phyloP scores from a whole-genome alignment of 352 stramenopile genomes.

The Phytophthora kernoviae region DNA sequence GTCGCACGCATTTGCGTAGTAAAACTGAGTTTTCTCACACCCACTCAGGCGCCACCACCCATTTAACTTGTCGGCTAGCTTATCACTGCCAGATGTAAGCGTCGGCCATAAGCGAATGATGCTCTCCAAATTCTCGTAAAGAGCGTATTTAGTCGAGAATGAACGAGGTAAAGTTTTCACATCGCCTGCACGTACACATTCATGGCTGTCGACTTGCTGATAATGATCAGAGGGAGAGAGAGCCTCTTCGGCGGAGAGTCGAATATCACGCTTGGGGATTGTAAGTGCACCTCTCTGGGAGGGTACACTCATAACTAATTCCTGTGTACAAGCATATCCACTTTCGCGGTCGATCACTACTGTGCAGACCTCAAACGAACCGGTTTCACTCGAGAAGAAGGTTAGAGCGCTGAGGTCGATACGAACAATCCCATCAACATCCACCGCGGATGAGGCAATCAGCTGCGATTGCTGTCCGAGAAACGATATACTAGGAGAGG shows the following conservation, averaged over 20 bases:
- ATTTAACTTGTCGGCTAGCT: conserved; percentile 38
- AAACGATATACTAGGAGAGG: conserved; percentile 38
- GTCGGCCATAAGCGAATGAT: conserved; percentile 41
- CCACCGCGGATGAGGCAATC: conserved; percentile 20
- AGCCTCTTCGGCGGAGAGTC: conserved; percentile 32
- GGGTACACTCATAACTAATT: conserved; percentile 26
- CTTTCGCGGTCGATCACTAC: conserved; percentile 30
- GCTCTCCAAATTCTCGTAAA: conserved; percentile 41
- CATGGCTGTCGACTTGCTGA: conserved; percentile 42
- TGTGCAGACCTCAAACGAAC: conserved; percentile 44
- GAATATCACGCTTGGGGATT: conserved; percentile 33
- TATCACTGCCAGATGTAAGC: conserved; percentile 19
- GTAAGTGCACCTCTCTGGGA: not conserved
- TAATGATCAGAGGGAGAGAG: conserved; percentile 36
- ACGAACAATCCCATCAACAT: conserved; percentile 18
- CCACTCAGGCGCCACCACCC: conserved; percentile 28
- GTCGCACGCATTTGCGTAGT: conserved; percentile 49
- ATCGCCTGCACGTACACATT: conserved; percentile 30
- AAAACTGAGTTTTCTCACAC: conserved; percentile 37
- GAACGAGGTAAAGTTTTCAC: conserved; percentile 27
- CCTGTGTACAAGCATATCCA: conserved; percentile 26
- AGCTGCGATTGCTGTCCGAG: conserved; percentile 27
- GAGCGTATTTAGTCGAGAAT: conserved; percentile 41
- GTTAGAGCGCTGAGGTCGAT: conserved; percentile 22
- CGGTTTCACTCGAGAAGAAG: conserved; percentile 19